phyloP scores from a whole-genome alignment of 306 rosid species.

The Cercis canadensis region DNA sequence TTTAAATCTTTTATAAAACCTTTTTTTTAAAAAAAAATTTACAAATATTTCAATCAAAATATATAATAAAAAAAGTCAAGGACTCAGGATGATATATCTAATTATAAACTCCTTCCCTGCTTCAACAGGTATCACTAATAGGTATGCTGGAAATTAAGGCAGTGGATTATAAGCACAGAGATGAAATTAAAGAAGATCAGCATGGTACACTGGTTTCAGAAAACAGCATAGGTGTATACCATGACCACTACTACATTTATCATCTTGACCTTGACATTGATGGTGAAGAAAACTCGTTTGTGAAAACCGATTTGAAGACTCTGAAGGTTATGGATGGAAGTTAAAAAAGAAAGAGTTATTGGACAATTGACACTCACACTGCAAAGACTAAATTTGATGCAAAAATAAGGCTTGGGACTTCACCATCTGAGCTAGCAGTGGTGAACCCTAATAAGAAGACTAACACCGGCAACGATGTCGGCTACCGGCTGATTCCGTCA shows the following conservation, averaged over 20 bases:
- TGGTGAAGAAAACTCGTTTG: conserved; percentile 58
- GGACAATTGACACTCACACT: conserved; percentile 40
- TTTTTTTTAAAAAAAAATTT: too few species aligned
- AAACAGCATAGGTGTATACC: conserved; percentile 57
- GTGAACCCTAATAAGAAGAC: conserved; percentile 63
- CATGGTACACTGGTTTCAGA: conserved; percentile 56
- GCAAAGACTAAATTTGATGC: conserved; percentile 53
- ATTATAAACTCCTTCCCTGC: background rate
- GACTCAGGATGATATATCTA: too few species aligned
- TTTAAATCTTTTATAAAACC: too few species aligned
- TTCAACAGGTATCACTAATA: conserved; percentile 43
- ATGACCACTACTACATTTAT: conserved; percentile 63
- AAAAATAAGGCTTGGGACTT: conserved; percentile 37
- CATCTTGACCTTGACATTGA: conserved; percentile 69
- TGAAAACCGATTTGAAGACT: conserved; percentile 49
- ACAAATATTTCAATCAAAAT: too few species aligned
- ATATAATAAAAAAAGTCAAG: too few species aligned
- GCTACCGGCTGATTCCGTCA: conserved; percentile 55
- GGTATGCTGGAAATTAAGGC: conserved; percentile 54
- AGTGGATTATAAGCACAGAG: conserved; percentile 35
- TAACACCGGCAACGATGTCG: conserved; percentile 45
- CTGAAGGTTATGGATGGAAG: conserved; percentile 37
- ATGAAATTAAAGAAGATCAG: conserved; percentile 48
- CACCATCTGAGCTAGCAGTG: conserved; percentile 50
- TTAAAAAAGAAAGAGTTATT: conserved; percentile 61